A percentile compares a stretch with the other conserved stretches of the same genome.
Evolutionary conservation across 176 grass and related monocot genomes (phyloP).

Genomic region (Oryza meridionalis): DNA sequence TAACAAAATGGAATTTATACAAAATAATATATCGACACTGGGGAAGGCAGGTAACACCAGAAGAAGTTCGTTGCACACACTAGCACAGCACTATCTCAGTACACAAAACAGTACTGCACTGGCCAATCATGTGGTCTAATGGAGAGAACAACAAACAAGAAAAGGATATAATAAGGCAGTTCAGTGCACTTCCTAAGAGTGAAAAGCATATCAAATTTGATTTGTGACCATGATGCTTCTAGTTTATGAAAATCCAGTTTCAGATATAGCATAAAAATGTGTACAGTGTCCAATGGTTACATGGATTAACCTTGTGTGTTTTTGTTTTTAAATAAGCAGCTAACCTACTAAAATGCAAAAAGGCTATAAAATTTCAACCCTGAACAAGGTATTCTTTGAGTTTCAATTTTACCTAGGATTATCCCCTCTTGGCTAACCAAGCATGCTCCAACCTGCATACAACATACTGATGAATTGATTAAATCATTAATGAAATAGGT

Average conservation of each 20-base stretch:
- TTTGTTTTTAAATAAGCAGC: neutral
- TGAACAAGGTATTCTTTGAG: constrained; percentile 18
- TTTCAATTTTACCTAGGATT: constrained; percentile 85
- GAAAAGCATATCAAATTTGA: neutral
- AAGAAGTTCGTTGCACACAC: neutral
- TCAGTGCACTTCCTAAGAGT: neutral
- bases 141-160: neutral
- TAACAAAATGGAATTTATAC: neutral
- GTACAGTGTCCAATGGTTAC: neutral
- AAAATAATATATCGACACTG: neutral
- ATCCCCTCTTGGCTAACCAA: constrained; percentile 88
- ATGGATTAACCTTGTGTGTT: neutral
- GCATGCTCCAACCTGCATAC: constrained; percentile 88
- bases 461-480: constrained; percentile 4
- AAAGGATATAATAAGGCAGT: neutral
- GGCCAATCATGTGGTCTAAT: neutral
- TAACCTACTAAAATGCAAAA: neutral
- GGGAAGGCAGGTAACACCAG: neutral
- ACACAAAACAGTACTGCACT: neutral
- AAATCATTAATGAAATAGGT: constrained; percentile 12
- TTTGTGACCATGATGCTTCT: neutral
- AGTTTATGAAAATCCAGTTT: neutral
- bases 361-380: neutral
- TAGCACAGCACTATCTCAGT: neutral
- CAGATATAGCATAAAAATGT: neutral